Evolutionary conservation across 106 monocot species (phyloP).

Genomic region (Dendrobium huoshanense): DNA sequence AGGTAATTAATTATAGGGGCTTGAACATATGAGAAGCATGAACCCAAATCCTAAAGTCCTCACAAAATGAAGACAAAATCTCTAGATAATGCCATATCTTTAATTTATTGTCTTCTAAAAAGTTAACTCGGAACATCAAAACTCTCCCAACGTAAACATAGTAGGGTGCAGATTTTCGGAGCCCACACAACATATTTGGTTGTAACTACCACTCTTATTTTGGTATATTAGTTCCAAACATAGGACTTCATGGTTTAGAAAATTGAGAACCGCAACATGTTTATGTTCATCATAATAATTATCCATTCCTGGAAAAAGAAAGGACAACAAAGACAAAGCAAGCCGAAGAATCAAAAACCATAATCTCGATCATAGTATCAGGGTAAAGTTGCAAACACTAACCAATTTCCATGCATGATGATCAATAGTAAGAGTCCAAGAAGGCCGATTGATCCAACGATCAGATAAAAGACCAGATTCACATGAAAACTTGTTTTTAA

Average conservation of each 20-base stretch:
- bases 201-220: not conserved
- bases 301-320: not conserved
- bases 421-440: slow-evolving; percentile 84
- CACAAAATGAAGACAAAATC: too few species aligned
- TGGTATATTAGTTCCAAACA: not conserved
- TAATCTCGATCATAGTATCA: not conserved
- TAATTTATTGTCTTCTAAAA: too few species aligned
- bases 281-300: not conserved
- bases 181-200: not conserved
- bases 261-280: not conserved
- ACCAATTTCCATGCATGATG: slow-evolving; percentile 73
- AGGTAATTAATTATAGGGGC: too few species aligned
- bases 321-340: not conserved
- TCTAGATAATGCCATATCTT: too few species aligned
- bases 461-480: slow-evolving; percentile 82
- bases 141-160: too few species aligned
- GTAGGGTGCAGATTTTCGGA: too few species aligned
- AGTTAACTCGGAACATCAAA: too few species aligned
- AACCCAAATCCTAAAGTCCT: too few species aligned
- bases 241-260: not conserved
- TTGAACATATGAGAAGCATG: too few species aligned
- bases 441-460: slow-evolving; percentile 84
- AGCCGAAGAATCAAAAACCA: not conserved
- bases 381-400: slow-evolving; percentile 15
- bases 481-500: slow-evolving; percentile 75